These are phyloP conservation scores for Yamadazyma insecticola DNA, from an alignment of 805 yeast species.

Conservation along the genomic window DNA sequence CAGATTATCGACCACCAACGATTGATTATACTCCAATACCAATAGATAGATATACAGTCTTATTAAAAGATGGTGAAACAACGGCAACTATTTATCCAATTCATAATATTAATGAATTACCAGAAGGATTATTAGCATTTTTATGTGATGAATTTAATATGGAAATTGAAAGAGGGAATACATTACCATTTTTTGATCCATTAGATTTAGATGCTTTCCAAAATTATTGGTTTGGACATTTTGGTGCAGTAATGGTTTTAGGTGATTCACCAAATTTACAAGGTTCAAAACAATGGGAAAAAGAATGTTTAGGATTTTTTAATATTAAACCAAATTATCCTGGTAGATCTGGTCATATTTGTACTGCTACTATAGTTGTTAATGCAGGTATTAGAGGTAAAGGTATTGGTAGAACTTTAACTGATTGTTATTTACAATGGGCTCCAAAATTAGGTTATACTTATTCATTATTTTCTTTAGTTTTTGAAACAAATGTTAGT, in stretches of 20 bases:
- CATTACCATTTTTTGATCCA: constrained; percentile 81
- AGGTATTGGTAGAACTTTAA: constrained; percentile 83
- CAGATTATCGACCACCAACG: constrained; percentile 1
- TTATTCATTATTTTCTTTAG: constrained; percentile 75
- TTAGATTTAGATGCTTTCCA: constrained; percentile 72
- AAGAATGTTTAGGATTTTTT: constrained; percentile 86
- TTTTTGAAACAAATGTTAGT: constrained; percentile 83
- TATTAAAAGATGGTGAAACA: constrained; percentile 84
- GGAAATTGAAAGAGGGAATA: constrained; percentile 86
- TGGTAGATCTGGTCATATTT: constrained; percentile 90
- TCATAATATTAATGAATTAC: constrained; percentile 59
- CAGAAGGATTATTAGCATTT: constrained; percentile 73
- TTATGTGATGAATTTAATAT: constrained; percentile 88
- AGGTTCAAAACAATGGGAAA: constrained; percentile 76
- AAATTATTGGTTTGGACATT: constrained; percentile 82
- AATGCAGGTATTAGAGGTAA: constrained; percentile 90
- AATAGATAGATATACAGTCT: constrained; percentile 62
- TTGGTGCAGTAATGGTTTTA: constrained; percentile 73
- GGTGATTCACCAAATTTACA: constrained; percentile 58
- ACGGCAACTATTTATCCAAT: constrained; percentile 92
- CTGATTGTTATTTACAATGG: constrained; percentile 86
- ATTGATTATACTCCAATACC: constrained; percentile 8
- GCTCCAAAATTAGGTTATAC: constrained; percentile 86
- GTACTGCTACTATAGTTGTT: constrained; percentile 83
- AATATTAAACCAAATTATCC: constrained; percentile 85